phyloP scores from a whole-genome alignment of 441 rosid species.

The Pelargonium myrrhifolium region DNA sequence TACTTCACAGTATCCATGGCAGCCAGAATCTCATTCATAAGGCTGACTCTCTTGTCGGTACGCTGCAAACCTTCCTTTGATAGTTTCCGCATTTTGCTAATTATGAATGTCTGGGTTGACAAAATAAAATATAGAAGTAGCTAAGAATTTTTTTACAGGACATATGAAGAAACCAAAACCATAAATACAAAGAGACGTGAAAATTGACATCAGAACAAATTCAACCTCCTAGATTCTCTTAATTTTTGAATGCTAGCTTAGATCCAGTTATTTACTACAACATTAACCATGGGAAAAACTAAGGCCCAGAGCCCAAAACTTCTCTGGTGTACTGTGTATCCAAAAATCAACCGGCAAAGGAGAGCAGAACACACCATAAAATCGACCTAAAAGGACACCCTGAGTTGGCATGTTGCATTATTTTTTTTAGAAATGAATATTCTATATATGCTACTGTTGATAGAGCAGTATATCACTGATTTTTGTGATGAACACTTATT shows the following conservation, averaged over 20 bases:
- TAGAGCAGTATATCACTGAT: neutral
- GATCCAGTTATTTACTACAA: neutral
- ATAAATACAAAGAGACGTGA: constrained; percentile 1
- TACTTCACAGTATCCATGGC: constrained; percentile 99
- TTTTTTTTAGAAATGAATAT: neutral
- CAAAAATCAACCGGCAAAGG: neutral
- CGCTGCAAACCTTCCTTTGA: constrained; percentile 96
- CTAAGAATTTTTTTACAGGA: constrained; percentile 15
- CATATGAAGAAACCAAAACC: neutral
- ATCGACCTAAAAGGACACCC: neutral
- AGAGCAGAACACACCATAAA: neutral
- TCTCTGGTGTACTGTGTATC: neutral
- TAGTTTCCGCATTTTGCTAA: constrained; percentile 85
- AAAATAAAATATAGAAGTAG: constrained; percentile 1
- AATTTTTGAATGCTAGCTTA: neutral
- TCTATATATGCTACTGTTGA: neutral
- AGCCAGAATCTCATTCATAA: constrained; percentile 96
- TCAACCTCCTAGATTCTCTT: neutral
- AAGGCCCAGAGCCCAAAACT: neutral
- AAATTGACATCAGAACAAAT: neutral
- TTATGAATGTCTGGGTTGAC: constrained; percentile 64
- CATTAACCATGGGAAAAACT: constrained; percentile 1
- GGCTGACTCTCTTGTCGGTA: constrained; percentile 95
- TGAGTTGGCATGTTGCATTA: neutral
- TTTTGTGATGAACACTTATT: neutral